A percentile compares a stretch with the other conserved stretches of the same genome.
Evolutionary conservation across 306 rosid genomes (phyloP).

Genomic region (Herpetospermum pedunculosum): DNA sequence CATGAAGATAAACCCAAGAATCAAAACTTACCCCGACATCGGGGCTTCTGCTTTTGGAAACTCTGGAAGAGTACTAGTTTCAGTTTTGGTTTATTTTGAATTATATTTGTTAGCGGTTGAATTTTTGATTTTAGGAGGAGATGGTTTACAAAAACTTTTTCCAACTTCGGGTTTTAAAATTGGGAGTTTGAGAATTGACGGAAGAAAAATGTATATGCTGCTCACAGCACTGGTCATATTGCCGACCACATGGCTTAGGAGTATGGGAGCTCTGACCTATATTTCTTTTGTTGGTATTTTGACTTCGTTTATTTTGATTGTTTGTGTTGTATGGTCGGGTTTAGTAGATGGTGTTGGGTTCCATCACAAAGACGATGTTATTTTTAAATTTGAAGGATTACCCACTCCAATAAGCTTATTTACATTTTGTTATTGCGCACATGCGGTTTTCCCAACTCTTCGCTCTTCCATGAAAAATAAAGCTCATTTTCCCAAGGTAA

Average conservation of each 20-base stretch:
- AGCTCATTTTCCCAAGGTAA: constrained; percentile 46
- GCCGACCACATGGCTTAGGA: constrained; percentile 57
- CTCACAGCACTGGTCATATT: constrained; percentile 32
- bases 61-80: constrained; percentile 35
- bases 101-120: constrained; percentile 36
- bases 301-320: constrained; percentile 27
- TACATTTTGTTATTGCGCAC: constrained; percentile 45
- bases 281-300: constrained; percentile 51
- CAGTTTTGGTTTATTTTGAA: constrained; percentile 35
- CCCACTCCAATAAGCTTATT: constrained; percentile 42
- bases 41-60: constrained; percentile 51
- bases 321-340: constrained; percentile 43
- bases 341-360: constrained; percentile 50
- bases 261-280: constrained; percentile 34
- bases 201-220: constrained; percentile 33
- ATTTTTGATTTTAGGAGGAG: constrained; percentile 60
- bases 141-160: constrained; percentile 42
- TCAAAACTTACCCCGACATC: constrained; percentile 47
- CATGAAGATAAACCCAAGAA: constrained; percentile 24
- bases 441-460: constrained; percentile 51
- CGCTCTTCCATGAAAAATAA: constrained; percentile 47
- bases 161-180: constrained; percentile 27
- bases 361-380: constrained; percentile 21
- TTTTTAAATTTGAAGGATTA: constrained; percentile 24
- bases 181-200: constrained; percentile 19